Evolutionary conservation across 2,329 filamentous ascomycete species (phyloP).

Genomic region (Ramularia endophylla): DNA sequence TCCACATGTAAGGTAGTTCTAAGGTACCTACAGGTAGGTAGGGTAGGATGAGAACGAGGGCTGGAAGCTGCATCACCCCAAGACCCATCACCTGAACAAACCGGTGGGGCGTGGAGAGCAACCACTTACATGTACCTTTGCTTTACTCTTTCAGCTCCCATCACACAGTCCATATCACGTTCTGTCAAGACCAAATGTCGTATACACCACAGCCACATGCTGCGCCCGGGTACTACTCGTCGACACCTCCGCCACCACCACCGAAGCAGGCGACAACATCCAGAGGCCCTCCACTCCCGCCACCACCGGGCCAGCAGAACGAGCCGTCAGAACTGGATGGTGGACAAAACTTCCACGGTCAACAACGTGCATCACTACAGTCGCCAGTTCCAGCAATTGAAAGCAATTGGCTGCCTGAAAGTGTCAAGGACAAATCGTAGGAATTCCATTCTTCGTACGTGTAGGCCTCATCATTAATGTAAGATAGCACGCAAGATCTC

Average conservation of each 20-base stretch:
- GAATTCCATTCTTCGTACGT: constrained; percentile 27
- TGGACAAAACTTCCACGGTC: constrained; percentile 10
- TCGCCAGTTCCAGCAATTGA: constrained; percentile 26
- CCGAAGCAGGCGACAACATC: constrained; percentile 41
- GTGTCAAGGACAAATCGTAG: constrained; percentile 77
- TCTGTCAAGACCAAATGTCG: constrained; percentile 12
- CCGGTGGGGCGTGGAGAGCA: too few species aligned
- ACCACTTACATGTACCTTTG: neutral
- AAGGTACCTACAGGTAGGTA: too few species aligned
- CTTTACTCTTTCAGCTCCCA: neutral
- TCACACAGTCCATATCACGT: neutral
- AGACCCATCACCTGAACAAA: too few species aligned
- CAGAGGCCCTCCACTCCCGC: constrained; percentile 40
- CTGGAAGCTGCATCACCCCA: too few species aligned
- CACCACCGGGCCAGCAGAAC: constrained; percentile 33
- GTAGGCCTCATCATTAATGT: constrained; percentile 14
- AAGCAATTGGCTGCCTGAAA: constrained; percentile 71
- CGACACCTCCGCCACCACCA: constrained; percentile 45
- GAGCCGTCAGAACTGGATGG: constrained; percentile 25
- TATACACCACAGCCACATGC: constrained; percentile 16
- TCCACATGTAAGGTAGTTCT: too few species aligned
- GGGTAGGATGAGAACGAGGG: too few species aligned
- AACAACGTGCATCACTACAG: constrained; percentile 11
- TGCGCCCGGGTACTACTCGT: constrained; percentile 33
- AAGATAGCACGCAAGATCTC: constrained; percentile 68